A percentile compares a stretch with the other conserved stretches of the same genome.
Conservation (phyloP, 2,329 filamentous ascomycete species). For the Arthrobotrys musiformis region DNA sequence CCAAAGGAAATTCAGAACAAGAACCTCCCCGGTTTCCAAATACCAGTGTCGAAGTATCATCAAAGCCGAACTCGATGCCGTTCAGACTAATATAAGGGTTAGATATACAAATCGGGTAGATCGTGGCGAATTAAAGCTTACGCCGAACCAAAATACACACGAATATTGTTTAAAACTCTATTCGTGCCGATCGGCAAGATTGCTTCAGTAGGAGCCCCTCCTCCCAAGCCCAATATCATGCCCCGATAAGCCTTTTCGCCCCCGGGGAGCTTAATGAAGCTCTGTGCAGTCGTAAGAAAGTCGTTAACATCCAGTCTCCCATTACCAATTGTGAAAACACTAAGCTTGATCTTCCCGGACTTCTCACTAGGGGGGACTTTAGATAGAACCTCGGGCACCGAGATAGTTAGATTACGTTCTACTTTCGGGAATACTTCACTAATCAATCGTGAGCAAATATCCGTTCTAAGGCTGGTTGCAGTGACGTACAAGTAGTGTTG, state of each 20-base stretch:
- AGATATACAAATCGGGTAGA: constrained; percentile 74
- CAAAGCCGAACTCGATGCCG: constrained; percentile 91
- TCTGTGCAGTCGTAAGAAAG: constrained; percentile 77
- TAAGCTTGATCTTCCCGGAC: constrained; percentile 76
- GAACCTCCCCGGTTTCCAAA: constrained; percentile 85
- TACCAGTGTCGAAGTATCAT: constrained; percentile 82
- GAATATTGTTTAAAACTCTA: constrained; percentile 31
- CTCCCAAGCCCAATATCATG: constrained; percentile 77
- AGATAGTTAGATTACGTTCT: constrained; percentile 78
- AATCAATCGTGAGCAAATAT: constrained; percentile 65
- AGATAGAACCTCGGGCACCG: constrained; percentile 77
- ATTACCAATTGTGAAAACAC: constrained; percentile 79
- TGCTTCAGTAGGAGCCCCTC: constrained; percentile 76
- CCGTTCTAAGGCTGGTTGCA: constrained; percentile 65
- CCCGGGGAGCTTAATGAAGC: constrained; percentile 78
- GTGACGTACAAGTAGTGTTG: constrained; percentile 82
- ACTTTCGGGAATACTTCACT: constrained; percentile 62
- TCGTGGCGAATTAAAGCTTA: constrained; percentile 58
- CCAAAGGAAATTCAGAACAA: constrained; percentile 72
- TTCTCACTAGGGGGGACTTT: constrained; percentile 76
- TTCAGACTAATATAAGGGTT: constrained; percentile 65
- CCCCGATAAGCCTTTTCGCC: constrained; percentile 80
- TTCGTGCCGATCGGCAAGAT: constrained; percentile 74
- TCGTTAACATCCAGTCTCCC: constrained; percentile 81
- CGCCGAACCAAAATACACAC: constrained; percentile 27